Evolutionary conservation across 2,329 filamentous ascomycete genomes (phyloP).

Genomic region (Leptographium radiaticola): DNA sequence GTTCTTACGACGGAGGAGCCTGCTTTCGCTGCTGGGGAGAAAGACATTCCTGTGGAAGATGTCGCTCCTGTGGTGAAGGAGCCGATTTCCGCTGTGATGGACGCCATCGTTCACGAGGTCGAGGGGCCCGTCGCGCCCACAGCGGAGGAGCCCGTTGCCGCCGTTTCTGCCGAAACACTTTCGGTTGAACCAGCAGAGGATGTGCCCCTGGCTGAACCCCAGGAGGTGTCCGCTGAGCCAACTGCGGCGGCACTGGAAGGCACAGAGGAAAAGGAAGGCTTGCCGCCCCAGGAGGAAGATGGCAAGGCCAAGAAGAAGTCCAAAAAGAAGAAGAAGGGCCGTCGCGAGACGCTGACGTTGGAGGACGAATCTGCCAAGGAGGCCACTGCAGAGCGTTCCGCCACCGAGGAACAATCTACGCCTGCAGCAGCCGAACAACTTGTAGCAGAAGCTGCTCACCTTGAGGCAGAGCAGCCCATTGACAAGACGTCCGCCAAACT

Average conservation of each 20-base stretch:
- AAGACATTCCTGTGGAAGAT: too few species aligned
- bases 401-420: background rate
- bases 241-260: background rate
- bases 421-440: background rate
- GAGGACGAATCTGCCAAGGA: background rate
- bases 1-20: background rate
- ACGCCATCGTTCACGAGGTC: too few species aligned
- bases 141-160: background rate
- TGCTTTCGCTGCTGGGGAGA: too few species aligned
- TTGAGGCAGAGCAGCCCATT: too few species aligned
- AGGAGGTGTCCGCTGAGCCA: background rate
- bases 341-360: background rate
- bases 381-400: background rate
- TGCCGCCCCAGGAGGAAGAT: background rate
- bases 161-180: background rate
- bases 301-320: background rate
- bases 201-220: background rate
- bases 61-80: too few species aligned
- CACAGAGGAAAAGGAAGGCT: background rate
- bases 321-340: background rate
- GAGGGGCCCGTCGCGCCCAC: too few species aligned
- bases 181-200: background rate
- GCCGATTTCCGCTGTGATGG: too few species aligned
- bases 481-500: background rate
- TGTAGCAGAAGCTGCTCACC: background rate